Evolutionary conservation across 1,139 yeast species (phyloP), one percentile per base, ranked within the genome.

Genomic region (Debaryomyces robertsiae): DNA sequence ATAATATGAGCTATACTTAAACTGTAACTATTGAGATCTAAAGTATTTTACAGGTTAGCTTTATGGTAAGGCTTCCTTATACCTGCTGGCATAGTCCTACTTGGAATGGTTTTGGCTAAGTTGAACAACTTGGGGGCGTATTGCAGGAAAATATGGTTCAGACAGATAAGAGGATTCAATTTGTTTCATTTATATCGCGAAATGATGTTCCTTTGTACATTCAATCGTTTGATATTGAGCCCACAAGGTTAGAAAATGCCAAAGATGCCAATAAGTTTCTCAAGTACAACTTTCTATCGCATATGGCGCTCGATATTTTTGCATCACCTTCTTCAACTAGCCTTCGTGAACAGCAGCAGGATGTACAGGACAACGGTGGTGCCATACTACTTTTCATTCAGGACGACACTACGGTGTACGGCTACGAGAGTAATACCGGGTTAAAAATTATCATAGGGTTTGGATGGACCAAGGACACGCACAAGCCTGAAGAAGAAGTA

Each of bases 251-350:
- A 17, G 36, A 46, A 25, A 51, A 50, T 28, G 50, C 53, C 32
- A 46, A 47, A 13, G 46, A 58, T 34, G 68, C 77, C 42, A 75
- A 78, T 49, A 69, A 68, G 45, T 64, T 77, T 40, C 62, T 82
- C 28, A 79, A 80, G 50, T 81, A 79, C 60, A 81, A 82, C 53
- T 81, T 81, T 49, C 61, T 82, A 25, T 73, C 84, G 11, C 85
- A 82, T 54, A 81, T 82, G 84, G 81, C 86, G 2, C 59, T 82
- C 17, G 88, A 82, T 55, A 72, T 81, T 15, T 80, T 82, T 49
- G 66, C 80, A 25, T 75, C 82, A 14, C 82, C 84, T 0, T 45
- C 69, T n/a, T 63, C 74, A 29, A 46, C 69, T 32, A 53, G 61
- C 32, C 53, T 71, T 35, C 57, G 75, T 17, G 75, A 70, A 45